Evolutionary conservation across 495 filamentous ascomycete species (phyloP).

Genomic region (Neurospora sp.): DNA sequence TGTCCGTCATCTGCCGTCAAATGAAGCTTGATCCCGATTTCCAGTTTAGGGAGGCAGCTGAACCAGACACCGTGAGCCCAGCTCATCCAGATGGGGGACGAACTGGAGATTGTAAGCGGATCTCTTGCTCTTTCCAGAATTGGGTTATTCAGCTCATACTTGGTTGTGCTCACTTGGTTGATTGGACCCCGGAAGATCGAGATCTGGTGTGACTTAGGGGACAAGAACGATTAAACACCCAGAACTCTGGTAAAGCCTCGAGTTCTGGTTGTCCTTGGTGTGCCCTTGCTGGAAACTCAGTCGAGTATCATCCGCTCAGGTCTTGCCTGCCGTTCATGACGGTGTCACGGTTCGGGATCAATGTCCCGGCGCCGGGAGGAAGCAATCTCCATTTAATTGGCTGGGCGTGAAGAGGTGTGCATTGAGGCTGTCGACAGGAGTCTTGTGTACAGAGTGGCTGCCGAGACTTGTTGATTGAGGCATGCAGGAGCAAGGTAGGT

Average conservation of each 20-base stretch:
- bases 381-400: neutral
- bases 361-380: neutral
- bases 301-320: neutral
- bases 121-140: neutral
- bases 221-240: neutral
- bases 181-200: neutral
- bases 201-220: neutral
- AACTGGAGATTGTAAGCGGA: neutral
- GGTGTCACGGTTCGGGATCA: neutral
- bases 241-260: neutral
- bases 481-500: neutral
- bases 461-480: neutral
- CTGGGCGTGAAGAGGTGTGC: neutral
- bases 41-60: neutral
- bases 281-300: neutral
- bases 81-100: neutral
- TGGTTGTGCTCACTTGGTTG: neutral
- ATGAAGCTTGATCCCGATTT: neutral
- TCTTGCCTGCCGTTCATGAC: neutral
- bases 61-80: neutral
- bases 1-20: neutral
- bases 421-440: neutral
- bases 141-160: neutral
- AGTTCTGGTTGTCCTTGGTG: neutral
- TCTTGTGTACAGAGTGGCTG: neutral